These are phyloP conservation scores for Brassica balearica DNA, from an alignment of 441 rosid genomes.

Conservation along the genomic window DNA sequence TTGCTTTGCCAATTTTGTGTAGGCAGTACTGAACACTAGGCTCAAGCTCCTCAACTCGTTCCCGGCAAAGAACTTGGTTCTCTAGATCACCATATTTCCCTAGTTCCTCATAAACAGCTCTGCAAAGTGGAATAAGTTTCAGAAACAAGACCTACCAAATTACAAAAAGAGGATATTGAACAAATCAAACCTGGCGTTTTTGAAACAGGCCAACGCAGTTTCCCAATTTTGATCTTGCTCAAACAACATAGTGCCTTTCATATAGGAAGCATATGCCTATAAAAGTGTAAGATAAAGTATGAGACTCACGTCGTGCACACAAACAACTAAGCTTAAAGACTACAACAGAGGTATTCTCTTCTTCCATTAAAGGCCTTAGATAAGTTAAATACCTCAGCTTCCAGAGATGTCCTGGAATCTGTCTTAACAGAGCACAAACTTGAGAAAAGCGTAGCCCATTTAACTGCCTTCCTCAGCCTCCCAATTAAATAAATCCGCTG, in stretches of 20 bases:
- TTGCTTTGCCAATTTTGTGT: conserved; percentile 87
- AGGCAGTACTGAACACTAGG: conserved; percentile 93
- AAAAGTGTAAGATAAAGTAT: conserved; percentile 31
- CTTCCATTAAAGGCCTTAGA: background rate
- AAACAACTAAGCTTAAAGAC: conserved; percentile 20
- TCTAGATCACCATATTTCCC: conserved; percentile 98
- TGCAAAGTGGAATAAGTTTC: conserved; percentile 29
- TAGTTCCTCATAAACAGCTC: conserved; percentile 98
- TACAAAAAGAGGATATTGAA: conserved; percentile 30
- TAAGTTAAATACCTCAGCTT: conserved; percentile 75
- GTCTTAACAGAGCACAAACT: conserved; percentile 82
- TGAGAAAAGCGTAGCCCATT: conserved; percentile 89
- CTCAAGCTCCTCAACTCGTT: conserved; percentile 98
- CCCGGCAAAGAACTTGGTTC: conserved; percentile 94
- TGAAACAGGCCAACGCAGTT: conserved; percentile 82
- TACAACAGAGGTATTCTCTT: conserved; percentile 19
- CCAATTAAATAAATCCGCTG: conserved; percentile 93
- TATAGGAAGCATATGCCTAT: conserved; percentile 96
- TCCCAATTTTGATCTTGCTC: conserved; percentile 99
- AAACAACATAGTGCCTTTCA: conserved; percentile 93
- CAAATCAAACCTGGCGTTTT: conserved; percentile 85
- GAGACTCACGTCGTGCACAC: conserved; percentile 7
- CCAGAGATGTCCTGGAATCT: conserved; percentile 88
- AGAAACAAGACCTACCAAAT: conserved; percentile 12
- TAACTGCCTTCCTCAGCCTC: conserved; percentile 92